Evolutionary conservation across 1,284 basidiomycete species (phyloP), one percentile per base, ranked within the genome.

Genomic region (Marasmius sp.): DNA sequence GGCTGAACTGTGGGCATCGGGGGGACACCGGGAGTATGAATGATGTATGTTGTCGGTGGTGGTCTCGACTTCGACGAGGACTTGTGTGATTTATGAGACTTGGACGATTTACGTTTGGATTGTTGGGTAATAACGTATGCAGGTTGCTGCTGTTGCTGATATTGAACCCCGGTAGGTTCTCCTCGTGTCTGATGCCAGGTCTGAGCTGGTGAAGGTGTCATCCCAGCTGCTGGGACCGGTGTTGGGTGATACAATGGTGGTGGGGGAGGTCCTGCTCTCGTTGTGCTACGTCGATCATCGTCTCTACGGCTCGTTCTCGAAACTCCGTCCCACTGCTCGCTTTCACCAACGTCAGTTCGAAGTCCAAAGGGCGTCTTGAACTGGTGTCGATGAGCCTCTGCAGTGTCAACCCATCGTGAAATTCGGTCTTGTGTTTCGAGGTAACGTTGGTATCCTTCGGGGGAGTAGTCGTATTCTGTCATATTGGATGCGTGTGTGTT

Each of bases 401-500:
- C 61, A 37, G 61, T 59, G 54, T 64, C 60, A 38, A 61, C 59
- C 63, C 63, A 64, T 47, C 39, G 41, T 4, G 63, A 41, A 41
- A 64, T 61, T 18, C 63, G 59, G 22, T 53, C 20, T 16, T 61
- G 59, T 1, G 52, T 64, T 16, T 61, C 63, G 43, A 64, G 57
- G 59, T 61, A 57, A 27, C 60, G 63, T 47, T 59, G 18, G 48
- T 64, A 64, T 12, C 59, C 63, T 41, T 58, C 63, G 51, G 63
- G 63, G 20, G 59, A 61, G 53, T 64, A 64, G 60, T 64, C 63
- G 54, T 64, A 64, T 61, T 64, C 63, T 11, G 63, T 61, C 63
- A 64, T 64, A 47, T 41, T 39, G 39, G 11, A 18, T 27, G 27
- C 27, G 27, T 27, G 27, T 5, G 27, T 27, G 27, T 27, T 27